Evolutionary conservation across 1,284 basidiomycete genomes (phyloP), one percentile per base, ranked within the genome.

Genomic region (Tilletia horrida): DNA sequence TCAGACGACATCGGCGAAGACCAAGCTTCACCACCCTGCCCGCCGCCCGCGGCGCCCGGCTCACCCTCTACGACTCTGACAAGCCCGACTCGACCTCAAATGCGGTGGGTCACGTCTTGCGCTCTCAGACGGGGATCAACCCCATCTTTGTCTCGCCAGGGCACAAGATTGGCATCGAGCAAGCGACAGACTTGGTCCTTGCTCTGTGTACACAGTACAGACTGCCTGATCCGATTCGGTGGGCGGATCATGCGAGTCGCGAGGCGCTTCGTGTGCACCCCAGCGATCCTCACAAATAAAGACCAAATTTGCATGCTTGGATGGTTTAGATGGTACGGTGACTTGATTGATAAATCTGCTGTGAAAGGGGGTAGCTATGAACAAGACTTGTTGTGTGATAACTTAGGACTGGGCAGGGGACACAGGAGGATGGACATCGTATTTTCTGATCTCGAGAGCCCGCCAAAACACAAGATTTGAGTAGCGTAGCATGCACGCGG

Each of bases 121-220:
- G 62, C 62, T 35, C 62, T 9, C 48, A 48, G 21, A 11, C 27
- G 14, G 62, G 25, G 11, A 52, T 31, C 48, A 48, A 48, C 40
- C 44, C 45, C 44, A 63, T 63, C 48, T 63, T 63, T 29, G 48
- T 63, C 48, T 47, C 62, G 23, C 62, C 62, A 3, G 48, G 62
- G 6, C 48, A 63, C 25, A 40, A 18, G 14, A 18, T 63, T 6
- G n/a, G 13, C 14, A 23, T n/a, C 3, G 6, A 29, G 6, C 48
- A 52, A 44, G 48, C 48, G 23, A 18, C 48, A 21, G 35, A 63
- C 14, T n/a, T 63, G 21, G 45, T 48, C 25, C 48, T 47, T 11
- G 62, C 44, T 42, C 48, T 63, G 8, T 48, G 44, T 42, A 40
- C 40, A 3, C 21, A 42, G 40, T 29, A 43, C n/a, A 23, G 61